phyloP scores from a whole-genome alignment of 208 protist genomes.

The Leptomonas seymouri region DNA sequence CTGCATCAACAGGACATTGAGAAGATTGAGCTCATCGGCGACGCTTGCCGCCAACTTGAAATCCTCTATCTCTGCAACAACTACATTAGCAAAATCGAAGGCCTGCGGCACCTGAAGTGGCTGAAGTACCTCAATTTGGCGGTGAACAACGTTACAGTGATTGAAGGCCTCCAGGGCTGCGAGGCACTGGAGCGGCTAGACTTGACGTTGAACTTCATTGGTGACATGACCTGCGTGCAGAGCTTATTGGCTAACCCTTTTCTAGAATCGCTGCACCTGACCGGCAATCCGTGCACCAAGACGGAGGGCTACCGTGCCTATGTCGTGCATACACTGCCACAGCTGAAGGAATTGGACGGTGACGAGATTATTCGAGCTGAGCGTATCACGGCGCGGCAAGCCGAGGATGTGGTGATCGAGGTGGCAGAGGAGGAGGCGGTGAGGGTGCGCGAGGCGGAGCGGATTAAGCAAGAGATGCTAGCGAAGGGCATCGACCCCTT shows the following conservation, averaged over 20 bases:
- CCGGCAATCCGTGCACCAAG: slow-evolving; percentile 95
- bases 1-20: slow-evolving; percentile 97
- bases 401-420: slow-evolving; percentile 55
- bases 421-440: slow-evolving; percentile 55
- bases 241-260: slow-evolving; percentile 82
- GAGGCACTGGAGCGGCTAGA: slow-evolving; percentile 96
- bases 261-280: slow-evolving; percentile 92
- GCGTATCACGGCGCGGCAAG: slow-evolving; percentile 91
- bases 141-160: slow-evolving; percentile 95
- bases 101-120: slow-evolving; percentile 93
- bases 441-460: slow-evolving; percentile 56
- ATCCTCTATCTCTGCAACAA: slow-evolving; percentile 98
- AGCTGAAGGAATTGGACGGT: slow-evolving; percentile 91
- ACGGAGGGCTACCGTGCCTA: slow-evolving; percentile 91
- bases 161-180: slow-evolving; percentile 94
- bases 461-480: slow-evolving; percentile 75
- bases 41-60: slow-evolving; percentile 89
- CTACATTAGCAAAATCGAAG: slow-evolving; percentile 95
- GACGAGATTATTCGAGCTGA: slow-evolving; percentile 84
- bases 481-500: slow-evolving; percentile 75
- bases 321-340: slow-evolving; percentile 92
- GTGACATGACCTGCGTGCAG: slow-evolving; percentile 80
- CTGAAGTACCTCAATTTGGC: slow-evolving; percentile 98
- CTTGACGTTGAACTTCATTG: slow-evolving; percentile 97
- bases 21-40: slow-evolving; percentile 88